Evolutionary conservation across 2,329 filamentous ascomycete species (phyloP), one percentile per base, ranked within the genome.

Genomic region (Hirsutella rhossiliensis): DNA sequence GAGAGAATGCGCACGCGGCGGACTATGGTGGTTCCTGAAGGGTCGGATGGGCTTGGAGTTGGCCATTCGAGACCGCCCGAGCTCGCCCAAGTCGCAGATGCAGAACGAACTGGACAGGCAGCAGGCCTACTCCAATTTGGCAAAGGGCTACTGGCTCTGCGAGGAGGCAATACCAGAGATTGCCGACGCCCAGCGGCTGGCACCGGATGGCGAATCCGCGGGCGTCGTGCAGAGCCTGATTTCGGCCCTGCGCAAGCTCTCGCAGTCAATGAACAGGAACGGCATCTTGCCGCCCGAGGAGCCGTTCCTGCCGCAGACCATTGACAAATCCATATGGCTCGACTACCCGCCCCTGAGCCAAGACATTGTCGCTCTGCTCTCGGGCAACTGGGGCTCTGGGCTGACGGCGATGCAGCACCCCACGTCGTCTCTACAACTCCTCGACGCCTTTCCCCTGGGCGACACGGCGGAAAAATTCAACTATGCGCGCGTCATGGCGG

Each of bases 1-100:
- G 1, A 69, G 73, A 40, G 78, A 87, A 47, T 82, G 89, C 67
- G 71, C 83, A 11, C 75, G 85, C 46, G 82, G 80, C 20, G 81
- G 79, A 4, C 68, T 86, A 1, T 96, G 89, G 89, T 96, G 89
- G 89, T 94, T 95, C 56, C 59, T 94, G 39, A 83, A 78, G 52
- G 89, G 88, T 18, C 80, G 88, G 48, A 77, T 81, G 55, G 79
- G 80, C 11, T 70, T 95, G 42, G 89, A 95, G 59, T 62, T 66
- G 12, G 71, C 82, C 34, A 80, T 94, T 40, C 75, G 86, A 47
- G 80, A 78, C 43, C 73, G 77, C 7, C 73, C 80, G 28, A 58
- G 42, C 32, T 55, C 61, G 7, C 68, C 73, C 5, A 72, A 78
- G 48, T 67, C 63, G 9, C 67, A 77, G 51, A 67, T 72, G 56